These are phyloP conservation scores for Fusarium oligoseptatum DNA, from an alignment of 2,329 filamentous ascomycete genomes.

Conservation along the genomic window DNA sequence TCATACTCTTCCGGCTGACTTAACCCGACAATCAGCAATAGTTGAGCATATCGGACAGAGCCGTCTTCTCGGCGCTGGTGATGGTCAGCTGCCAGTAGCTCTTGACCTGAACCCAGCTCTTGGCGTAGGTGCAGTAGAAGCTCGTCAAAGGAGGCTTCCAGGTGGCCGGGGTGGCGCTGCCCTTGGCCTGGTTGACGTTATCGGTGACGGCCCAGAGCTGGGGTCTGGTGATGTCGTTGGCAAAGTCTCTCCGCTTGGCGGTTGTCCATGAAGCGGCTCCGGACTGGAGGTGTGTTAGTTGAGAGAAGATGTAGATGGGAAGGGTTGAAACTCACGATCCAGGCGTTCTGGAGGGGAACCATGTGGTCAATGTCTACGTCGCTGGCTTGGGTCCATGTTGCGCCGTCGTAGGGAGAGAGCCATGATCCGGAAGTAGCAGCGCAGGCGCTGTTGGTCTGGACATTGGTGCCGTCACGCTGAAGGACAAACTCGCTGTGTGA, in stretches of 20 bases:
- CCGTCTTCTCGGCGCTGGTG: conserved; percentile 78
- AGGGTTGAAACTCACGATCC: conserved; percentile 67
- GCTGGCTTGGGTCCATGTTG: conserved; percentile 73
- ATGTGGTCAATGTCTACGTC: conserved; percentile 88
- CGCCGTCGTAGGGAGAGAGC: conserved; percentile 81
- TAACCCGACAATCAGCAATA: conserved; percentile 43
- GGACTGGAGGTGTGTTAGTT: conserved; percentile 60
- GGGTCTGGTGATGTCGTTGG: conserved; percentile 81
- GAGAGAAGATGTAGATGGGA: background rate
- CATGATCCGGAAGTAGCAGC: conserved; percentile 75
- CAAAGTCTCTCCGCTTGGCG: conserved; percentile 74
- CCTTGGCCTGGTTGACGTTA: conserved; percentile 79
- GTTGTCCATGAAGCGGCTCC: conserved; percentile 81
- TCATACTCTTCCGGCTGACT: background rate
- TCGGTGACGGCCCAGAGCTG: conserved; percentile 86
- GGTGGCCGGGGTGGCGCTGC: conserved; percentile 78
- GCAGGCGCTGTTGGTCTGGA: conserved; percentile 72
- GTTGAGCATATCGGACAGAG: conserved; percentile 63
- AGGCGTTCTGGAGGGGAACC: conserved; percentile 84
- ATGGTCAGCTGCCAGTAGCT: conserved; percentile 76
- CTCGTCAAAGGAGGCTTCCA: conserved; percentile 80
- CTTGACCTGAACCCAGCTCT: conserved; percentile 85
- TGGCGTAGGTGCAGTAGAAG: conserved; percentile 84
- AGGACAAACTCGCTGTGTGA: conserved; percentile 20
- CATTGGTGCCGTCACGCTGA: conserved; percentile 74